phyloP scores from a whole-genome alignment of 495 filamentous ascomycete genomes.

The Aspergillus mulundensis region DNA sequence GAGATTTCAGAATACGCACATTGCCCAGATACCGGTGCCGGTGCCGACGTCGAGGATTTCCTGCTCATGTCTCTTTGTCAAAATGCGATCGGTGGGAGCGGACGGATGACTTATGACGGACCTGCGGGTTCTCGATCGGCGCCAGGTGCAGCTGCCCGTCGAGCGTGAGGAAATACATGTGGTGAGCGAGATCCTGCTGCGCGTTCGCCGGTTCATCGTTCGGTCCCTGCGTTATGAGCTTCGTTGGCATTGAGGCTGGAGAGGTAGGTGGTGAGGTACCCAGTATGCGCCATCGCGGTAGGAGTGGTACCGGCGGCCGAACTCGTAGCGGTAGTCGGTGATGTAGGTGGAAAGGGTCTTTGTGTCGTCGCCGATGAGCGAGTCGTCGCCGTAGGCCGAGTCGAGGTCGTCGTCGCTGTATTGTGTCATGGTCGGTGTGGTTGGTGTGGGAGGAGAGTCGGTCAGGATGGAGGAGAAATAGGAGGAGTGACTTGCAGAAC shows the following conservation, averaged over 20 bases:
- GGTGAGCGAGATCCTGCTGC: constrained; percentile 27
- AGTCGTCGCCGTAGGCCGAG: constrained; percentile 24
- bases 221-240: constrained; percentile 18
- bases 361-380: constrained; percentile 20
- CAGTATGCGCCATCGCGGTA: constrained; percentile 58
- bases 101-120: background rate
- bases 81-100: background rate
- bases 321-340: constrained; percentile 42
- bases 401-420: constrained; percentile 14
- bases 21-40: constrained; percentile 55
- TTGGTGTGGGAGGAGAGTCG: background rate
- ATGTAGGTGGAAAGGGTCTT: constrained; percentile 21
- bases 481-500: background rate
- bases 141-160: constrained; percentile 47
- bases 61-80: constrained; percentile 6
- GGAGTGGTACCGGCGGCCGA: constrained; percentile 62
- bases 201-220: constrained; percentile 29
- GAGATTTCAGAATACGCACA: constrained; percentile 24
- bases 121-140: constrained; percentile 39
- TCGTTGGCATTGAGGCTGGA: background rate
- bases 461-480: background rate
- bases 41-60: constrained; percentile 52
- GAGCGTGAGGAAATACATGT: constrained; percentile 35
- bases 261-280: constrained; percentile 9
- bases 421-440: background rate